Evolutionary conservation across 2,329 filamentous ascomycete genomes (phyloP).

Genomic region (Thelonectria rubi): DNA sequence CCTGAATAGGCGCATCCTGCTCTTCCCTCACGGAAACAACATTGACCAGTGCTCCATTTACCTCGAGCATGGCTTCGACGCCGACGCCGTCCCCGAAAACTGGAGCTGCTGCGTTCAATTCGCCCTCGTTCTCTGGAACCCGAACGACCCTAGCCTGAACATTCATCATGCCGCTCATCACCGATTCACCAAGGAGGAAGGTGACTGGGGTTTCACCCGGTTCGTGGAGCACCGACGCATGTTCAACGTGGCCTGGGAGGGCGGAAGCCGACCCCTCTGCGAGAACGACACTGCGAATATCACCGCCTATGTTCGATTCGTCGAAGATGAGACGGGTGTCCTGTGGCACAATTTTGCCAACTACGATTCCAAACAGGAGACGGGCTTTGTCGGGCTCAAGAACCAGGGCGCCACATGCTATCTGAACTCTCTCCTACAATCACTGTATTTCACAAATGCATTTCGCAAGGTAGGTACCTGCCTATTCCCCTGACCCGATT

Average conservation of each 20-base stretch:
- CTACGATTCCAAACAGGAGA: constrained; percentile 99
- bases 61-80: constrained; percentile 90
- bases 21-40: constrained; percentile 96
- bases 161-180: constrained; percentile 88
- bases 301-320: constrained; percentile 82
- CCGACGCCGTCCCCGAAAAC: constrained; percentile 79
- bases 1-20: constrained; percentile 79
- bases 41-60: constrained; percentile 95
- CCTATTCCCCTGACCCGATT: constrained; percentile 7
- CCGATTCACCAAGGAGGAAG: constrained; percentile 94
- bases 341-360: constrained; percentile 92
- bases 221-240: constrained; percentile 90
- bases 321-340: constrained; percentile 88
- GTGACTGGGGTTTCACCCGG: constrained; percentile 98
- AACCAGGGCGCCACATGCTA: constrained; percentile 97
- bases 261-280: constrained; percentile 72
- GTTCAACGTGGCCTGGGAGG: constrained; percentile 81
- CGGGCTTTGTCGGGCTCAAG: constrained; percentile 93
- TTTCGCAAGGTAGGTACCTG: constrained; percentile 79
- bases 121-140: constrained; percentile 91
- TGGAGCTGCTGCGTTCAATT: constrained; percentile 99
- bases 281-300: constrained; percentile 82
- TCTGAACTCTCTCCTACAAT: constrained; percentile 84
- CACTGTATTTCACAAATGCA: constrained; percentile 86
- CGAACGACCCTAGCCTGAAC: constrained; percentile 87